phyloP scores from a whole-genome alignment of 345 rosid genomes.

The Hibiscus syriacus region DNA sequence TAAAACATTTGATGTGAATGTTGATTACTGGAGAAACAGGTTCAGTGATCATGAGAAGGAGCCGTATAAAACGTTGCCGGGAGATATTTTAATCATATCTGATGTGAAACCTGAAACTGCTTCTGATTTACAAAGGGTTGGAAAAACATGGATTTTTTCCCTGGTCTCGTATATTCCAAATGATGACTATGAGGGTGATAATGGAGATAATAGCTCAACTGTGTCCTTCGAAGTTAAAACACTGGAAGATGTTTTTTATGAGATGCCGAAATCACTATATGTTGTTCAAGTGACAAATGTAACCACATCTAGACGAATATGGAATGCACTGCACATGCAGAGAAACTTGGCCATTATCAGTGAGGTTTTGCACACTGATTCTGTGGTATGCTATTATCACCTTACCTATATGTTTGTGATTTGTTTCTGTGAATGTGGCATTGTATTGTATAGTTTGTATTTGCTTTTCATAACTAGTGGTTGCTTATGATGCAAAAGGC shows the following conservation, averaged over 20 bases:
- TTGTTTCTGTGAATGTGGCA: not conserved
- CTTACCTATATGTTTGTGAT: not conserved
- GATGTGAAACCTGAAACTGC: conserved; percentile 26
- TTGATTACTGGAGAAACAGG: conserved; percentile 35
- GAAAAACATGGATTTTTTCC: conserved; percentile 28
- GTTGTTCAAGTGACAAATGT: conserved; percentile 25
- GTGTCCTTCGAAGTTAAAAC: conserved; percentile 17
- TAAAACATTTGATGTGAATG: conserved; percentile 22
- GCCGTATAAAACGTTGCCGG: conserved; percentile 35
- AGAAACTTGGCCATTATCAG: conserved; percentile 20
- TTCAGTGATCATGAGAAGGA: conserved; percentile 15
- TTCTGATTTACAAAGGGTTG: conserved; percentile 26
- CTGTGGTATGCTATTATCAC: conserved; percentile 24
- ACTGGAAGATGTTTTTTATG: not conserved
- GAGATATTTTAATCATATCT: conserved; percentile 31
- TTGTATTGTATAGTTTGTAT: not conserved
- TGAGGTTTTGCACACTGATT: conserved; percentile 16
- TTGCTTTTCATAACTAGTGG: not conserved
- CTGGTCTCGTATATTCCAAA: conserved; percentile 1
- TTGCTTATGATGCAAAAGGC: not conserved
- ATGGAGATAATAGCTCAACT: not conserved
- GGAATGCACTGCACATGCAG: conserved; percentile 30
- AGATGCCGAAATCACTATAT: conserved; percentile 12
- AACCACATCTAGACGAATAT: conserved; percentile 30
- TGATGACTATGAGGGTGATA: not conserved